These are phyloP conservation scores for Forsythia suspensa DNA, from an alignment of 257 asterid genomes.

Conservation along the genomic window DNA sequence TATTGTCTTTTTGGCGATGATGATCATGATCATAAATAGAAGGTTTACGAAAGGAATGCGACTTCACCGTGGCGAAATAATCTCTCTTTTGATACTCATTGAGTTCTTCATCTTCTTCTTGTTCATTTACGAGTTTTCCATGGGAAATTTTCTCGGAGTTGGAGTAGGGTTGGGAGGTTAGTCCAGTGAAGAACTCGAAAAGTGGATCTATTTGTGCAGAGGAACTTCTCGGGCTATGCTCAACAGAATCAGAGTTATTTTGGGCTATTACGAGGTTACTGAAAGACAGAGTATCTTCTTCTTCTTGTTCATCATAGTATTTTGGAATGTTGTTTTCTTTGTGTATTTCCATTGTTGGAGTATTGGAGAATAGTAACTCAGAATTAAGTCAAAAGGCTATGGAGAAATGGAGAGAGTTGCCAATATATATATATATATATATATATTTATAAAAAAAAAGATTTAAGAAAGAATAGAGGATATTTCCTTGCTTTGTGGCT, in stretches of 20 bases:
- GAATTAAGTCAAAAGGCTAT: not conserved
- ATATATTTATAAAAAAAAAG: too few species aligned
- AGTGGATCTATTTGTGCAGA: constrained; percentile 24
- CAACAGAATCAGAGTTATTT: constrained; percentile 3
- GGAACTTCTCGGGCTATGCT: constrained; percentile 26
- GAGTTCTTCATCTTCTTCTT: constrained; percentile 14
- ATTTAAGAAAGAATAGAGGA: not conserved
- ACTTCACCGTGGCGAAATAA: constrained; percentile 28
- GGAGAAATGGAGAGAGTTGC: not conserved
- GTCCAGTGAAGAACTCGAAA: constrained; percentile 35
- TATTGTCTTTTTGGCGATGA: too few species aligned
- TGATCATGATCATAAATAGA: not conserved
- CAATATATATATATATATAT: not conserved
- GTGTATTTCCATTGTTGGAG: constrained; percentile 16
- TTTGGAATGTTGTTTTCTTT: constrained; percentile 8
- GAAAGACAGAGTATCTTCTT: constrained; percentile 41
- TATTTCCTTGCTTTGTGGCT: not conserved
- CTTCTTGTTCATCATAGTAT: constrained; percentile 21
- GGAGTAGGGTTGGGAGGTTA: constrained; percentile 8
- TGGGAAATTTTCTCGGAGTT: constrained; percentile 33
- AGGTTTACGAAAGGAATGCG: constrained; percentile 20
- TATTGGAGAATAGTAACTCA: not conserved
- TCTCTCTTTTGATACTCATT: constrained; percentile 45
- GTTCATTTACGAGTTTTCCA: constrained; percentile 35
- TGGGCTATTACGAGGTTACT: constrained; percentile 31